Evolutionary conservation across 768 basidiomycete species (phyloP), one percentile per base, ranked within the genome.

Genomic region (Floccularia luteovirens): DNA sequence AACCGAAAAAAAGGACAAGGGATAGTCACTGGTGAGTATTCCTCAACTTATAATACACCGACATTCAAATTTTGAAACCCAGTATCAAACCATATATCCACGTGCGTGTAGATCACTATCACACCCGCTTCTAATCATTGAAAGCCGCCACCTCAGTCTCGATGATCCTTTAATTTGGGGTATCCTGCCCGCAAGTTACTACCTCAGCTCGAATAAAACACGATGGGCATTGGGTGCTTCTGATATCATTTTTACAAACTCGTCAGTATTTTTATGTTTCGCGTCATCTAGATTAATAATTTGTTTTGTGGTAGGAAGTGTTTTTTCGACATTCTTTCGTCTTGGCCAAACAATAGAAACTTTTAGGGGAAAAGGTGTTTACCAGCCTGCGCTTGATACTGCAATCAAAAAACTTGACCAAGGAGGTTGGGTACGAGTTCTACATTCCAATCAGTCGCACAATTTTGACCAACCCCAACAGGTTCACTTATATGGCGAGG

Each of bases 71-170:
- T 28, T 17, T 20, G 2, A 30, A 28, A 3, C 24, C 11, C 47
- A 94, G 92, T 96, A 34, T 79, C 84, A 42, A 98, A 98, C 59
- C 93, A 98, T 55, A 79, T 93, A 40, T 96, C 93, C 36, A 92
- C 90, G 82, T 91, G 56, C 41, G 80, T 67, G 42, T 48, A 41
- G 39, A 36, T 30, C 41, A 45, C 41, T 23, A 22, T 22, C 31
- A 38, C 24, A 36, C 19, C 36, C 42, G 7, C 23, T 21, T 24
- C 36, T 20, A 16, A 28, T n/a, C 45, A 14, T 45, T 38, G 36
- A 20, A 21, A 39, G 14, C 39, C 22, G 12, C 32, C 16, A 19
- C 43, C 33, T 36, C 52, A 91, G 86, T 16, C 67, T 89, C 38
- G 89, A 91, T 52, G 88, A 90, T 51, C 87, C 88, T 2, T 55